These are phyloP conservation scores for Lipomyces sp. DNA, from an alignment of 805 yeast species.

Conservation along the genomic window DNA sequence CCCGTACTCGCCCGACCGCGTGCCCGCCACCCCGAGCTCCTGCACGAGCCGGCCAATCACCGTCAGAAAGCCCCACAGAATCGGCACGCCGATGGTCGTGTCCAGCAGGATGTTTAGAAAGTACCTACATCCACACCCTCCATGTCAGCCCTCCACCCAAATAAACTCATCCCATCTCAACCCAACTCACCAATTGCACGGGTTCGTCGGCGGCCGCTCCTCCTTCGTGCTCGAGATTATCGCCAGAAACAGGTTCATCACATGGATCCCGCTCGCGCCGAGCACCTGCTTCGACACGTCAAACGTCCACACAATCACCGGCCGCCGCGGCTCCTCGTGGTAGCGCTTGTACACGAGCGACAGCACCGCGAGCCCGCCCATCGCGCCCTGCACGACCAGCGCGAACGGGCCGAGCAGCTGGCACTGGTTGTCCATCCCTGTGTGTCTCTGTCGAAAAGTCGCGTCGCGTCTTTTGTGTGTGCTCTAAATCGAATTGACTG, in stretches of 20 bases:
- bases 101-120: conserved; percentile 83
- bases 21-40: conserved; percentile 42
- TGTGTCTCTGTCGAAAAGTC: too few species aligned
- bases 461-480: too few species aligned
- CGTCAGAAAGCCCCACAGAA: conserved; percentile 57
- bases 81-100: conserved; percentile 90
- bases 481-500: too few species aligned
- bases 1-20: conserved; percentile 60
- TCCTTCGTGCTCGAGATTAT: conserved; percentile 44
- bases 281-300: conserved; percentile 87
- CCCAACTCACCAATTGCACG: conserved; percentile 72
- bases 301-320: conserved; percentile 82
- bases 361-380: conserved; percentile 75
- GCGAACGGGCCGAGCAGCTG: conserved; percentile 84
- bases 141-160: too few species aligned
- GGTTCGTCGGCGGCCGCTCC: conserved; percentile 50
- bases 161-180: too few species aligned
- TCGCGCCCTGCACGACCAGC: conserved; percentile 63
- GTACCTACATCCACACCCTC: conserved; percentile 50
- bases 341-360: conserved; percentile 72
- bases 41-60: conserved; percentile 48
- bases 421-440: conserved; percentile 45
- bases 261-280: conserved; percentile 83
- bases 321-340: conserved; percentile 79
- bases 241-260: conserved; percentile 69